Conservation (phyloP, 73 alveolate species). For the Tetrahymena elliotti region DNA sequence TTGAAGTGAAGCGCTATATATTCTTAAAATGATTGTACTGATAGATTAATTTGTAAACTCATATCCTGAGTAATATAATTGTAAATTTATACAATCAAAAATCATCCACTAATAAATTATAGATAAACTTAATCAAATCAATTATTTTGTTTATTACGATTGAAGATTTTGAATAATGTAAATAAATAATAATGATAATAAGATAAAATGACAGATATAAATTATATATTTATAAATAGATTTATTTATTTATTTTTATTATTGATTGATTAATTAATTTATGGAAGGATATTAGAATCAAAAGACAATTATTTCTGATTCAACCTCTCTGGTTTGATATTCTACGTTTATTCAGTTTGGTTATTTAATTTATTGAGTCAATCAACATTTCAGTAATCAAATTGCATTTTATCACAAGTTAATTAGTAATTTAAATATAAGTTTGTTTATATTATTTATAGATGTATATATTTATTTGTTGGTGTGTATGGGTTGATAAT, state of each 20-base stretch:
- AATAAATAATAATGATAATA: background rate
- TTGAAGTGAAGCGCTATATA: too few relatives aligned
- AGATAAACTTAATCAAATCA: too few relatives aligned
- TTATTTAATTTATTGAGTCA: background rate
- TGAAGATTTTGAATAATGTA: background rate
- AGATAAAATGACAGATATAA: background rate
- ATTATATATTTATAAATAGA: background rate
- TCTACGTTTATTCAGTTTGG: too few relatives aligned
- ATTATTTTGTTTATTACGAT: background rate
- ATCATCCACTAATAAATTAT: too few relatives aligned
- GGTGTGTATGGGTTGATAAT: too few relatives aligned
- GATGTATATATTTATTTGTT: background rate
- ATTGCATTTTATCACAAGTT: background rate
- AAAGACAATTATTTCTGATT: too few relatives aligned
- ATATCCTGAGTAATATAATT: too few relatives aligned
- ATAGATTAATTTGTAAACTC: too few relatives aligned
- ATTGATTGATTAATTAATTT: background rate
- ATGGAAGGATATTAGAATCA: background rate
- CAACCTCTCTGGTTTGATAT: too few relatives aligned
- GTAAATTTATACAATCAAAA: too few relatives aligned
- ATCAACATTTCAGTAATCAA: background rate
- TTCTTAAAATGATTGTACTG: too few relatives aligned
- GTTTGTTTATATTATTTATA: too few relatives aligned
- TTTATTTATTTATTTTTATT: background rate
- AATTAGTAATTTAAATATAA: background rate